Percentiles rank a stretch among this genome's conserved stretches.
phyloP scores from a whole-genome alignment of 441 rosid species.

The Pelargonium citronellum region DNA sequence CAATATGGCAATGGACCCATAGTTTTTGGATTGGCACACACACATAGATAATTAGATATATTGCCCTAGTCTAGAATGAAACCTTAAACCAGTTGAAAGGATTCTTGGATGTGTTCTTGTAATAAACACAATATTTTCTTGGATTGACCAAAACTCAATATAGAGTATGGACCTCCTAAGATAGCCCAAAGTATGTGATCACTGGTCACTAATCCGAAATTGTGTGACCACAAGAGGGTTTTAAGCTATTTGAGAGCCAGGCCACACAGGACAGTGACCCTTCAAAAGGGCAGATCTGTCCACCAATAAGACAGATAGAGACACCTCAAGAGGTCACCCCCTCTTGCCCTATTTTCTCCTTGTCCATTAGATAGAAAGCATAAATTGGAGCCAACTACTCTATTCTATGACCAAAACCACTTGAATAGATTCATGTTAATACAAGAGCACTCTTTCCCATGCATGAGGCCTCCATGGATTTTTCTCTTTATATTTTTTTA shows the following conservation, averaged over 20 bases:
- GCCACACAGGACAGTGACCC: slow-evolving; percentile 37
- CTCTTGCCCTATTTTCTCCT: slow-evolving; percentile 12
- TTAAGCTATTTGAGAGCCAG: slow-evolving; percentile 17
- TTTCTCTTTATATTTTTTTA: slow-evolving; percentile 13
- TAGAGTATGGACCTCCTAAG: background rate
- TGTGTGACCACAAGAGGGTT: slow-evolving; percentile 23
- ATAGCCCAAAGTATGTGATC: slow-evolving; percentile 2
- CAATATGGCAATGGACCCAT: slow-evolving; percentile 2
- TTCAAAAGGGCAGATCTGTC: slow-evolving; percentile 35
- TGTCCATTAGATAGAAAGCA: slow-evolving; percentile 20
- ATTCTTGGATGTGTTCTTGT: background rate
- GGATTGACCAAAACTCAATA: background rate
- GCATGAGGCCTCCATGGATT: slow-evolving; percentile 28
- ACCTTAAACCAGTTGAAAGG: slow-evolving; percentile 5
- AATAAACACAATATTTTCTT: background rate
- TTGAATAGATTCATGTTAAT: slow-evolving; percentile 26
- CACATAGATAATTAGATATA: no score
- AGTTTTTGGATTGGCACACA: background rate
- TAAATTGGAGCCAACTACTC: slow-evolving; percentile 28
- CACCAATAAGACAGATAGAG: slow-evolving; percentile 34
- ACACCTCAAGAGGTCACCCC: slow-evolving; percentile 37
- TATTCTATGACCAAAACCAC: slow-evolving; percentile 25
- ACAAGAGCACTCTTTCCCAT: slow-evolving; percentile 36
- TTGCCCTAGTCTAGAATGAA: background rate
- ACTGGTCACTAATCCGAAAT: slow-evolving; percentile 6